Evolutionary conservation across 129 eudicot genomes (phyloP), one percentile per base, ranked within the genome.

Genomic region (Arctium lappa): DNA sequence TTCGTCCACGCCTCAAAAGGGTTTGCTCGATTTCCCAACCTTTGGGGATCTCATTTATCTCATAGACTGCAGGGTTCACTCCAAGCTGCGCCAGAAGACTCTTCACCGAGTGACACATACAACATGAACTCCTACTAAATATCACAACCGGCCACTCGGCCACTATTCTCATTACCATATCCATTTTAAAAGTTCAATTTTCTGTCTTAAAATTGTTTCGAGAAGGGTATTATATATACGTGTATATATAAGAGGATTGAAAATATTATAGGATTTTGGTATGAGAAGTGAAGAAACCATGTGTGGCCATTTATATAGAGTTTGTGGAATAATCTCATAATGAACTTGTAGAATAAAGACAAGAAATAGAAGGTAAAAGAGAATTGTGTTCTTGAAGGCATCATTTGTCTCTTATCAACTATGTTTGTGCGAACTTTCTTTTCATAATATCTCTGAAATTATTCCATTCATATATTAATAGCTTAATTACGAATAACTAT

Each of bases 1-100:
- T 85, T 77, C 89, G 79, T n/a, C 95, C 92, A 2, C 88, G 85
- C 79, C 77, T 78, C 11, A 71, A 79, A n/a, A 91, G 78, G 7
- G 91, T 90, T 73, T 79, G 76, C 87, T 91, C 92, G 68, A 91
- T 85, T 56, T 89, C 91, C 0, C 76, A 72, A 38, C 95, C 92
- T 72, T 79, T 83, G 1, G 81, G 0, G 74, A 85, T 80, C 42
- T 89, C 86, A 56, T 91, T 90, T 16, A 91, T 88, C 80, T 91
- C 88, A 30, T 87, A 88, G 5, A 91, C 79, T 1, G 74, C 63
- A 1, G 89, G 91, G 82, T 86, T 91, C 1, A 85, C 94, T 1
- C 94, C 94, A 65, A 86, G 83, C 7, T 86, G 81, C 33, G 2
- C 42, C 10, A 91, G 80, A 46, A 89, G 86, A 12, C 77, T 60